Evolutionary conservation across 352 stramenopile genomes (phyloP), one percentile per base, ranked within the genome.

Genomic region (Hyaloperonospora arabidopsidis): DNA sequence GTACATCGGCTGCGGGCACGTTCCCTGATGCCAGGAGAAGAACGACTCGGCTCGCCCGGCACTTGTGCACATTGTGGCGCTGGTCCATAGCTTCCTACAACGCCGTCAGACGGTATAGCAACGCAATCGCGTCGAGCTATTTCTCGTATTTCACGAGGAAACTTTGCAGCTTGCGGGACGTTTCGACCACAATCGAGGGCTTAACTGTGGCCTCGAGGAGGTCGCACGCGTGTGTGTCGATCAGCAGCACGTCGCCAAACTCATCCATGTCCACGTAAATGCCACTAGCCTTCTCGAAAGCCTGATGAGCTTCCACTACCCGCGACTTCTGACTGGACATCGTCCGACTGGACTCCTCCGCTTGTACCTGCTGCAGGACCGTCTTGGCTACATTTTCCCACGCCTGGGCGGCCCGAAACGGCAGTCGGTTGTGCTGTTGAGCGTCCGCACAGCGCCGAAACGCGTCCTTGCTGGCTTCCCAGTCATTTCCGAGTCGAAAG

Each of bases 221-320:
- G 44, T 79, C 76, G 61, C 82, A 92, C 5, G 82, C 82, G 17
- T 66, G 65, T 58, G 71, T 61, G 49, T 87, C 87, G 21, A 92
- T 63, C 19, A 68, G 63, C 45, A 74, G 65, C n/a, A 84, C 61
- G 51, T 83, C 69, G 22, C 82, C 82, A 18, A 92, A 61, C 63
- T 92, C 82, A 23, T 79, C 79, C 79, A 89, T 92, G 57, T 92
- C 82, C 47, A 75, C 72, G 45, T 89, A 92, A 45, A 79, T 68
- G 28, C 60, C 55, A 64, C 76, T 84, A 19, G 77, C 82, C 0
- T 67, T 61, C 54, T 89, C 79, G 47, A 81, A 92, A 5, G 70
- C 70, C 36, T 78, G 63, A 23, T 68, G 75, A 5, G 75, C 71
- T 50, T 88, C 77, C 15, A 52, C 48, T 3, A 76, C 65, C 13